Percentiles rank a stretch among this genome's conserved stretches.
Evolutionary conservation across 2,329 filamentous ascomycete genomes (phyloP).

Genomic region (Colletotrichum higginsianum): DNA sequence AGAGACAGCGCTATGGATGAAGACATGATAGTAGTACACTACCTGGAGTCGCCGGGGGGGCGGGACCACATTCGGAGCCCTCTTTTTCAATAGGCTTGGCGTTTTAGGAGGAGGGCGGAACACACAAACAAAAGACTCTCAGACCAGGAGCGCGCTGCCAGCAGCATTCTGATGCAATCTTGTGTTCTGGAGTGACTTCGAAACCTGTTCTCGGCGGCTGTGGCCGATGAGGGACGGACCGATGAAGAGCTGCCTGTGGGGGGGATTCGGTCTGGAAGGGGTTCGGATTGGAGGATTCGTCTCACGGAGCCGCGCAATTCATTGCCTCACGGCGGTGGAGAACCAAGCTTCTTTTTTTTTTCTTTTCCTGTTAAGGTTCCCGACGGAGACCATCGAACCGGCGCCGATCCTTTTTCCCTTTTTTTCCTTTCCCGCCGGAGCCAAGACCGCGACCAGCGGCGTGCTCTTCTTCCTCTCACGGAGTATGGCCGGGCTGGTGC

Average conservation of each 20-base stretch:
- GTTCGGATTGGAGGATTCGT: neutral
- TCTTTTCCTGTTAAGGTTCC: neutral
- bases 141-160: neutral
- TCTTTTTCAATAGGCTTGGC: slow-evolving; percentile 25
- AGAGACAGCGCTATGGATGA: slow-evolving; percentile 14
- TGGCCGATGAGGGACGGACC: neutral
- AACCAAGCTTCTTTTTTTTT: neutral
- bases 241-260: neutral
- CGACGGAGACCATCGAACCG: neutral
- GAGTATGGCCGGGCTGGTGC: neutral
- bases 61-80: slow-evolving; percentile 26
- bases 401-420: neutral
- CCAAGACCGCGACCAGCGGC: neutral
- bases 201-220: neutral
- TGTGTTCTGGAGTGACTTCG: neutral
- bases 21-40: slow-evolving; percentile 7
- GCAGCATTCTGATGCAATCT: neutral
- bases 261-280: neutral
- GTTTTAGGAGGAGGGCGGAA: slow-evolving; percentile 16
- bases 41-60: slow-evolving; percentile 15
- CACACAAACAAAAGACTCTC: slow-evolving; percentile 4
- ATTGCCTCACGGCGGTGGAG: neutral
- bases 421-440: neutral
- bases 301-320: slow-evolving; percentile 11
- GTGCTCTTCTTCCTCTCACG: neutral